Evolutionary conservation across 176 grass and related monocot genomes (phyloP).

Genomic region (Canna indica): DNA sequence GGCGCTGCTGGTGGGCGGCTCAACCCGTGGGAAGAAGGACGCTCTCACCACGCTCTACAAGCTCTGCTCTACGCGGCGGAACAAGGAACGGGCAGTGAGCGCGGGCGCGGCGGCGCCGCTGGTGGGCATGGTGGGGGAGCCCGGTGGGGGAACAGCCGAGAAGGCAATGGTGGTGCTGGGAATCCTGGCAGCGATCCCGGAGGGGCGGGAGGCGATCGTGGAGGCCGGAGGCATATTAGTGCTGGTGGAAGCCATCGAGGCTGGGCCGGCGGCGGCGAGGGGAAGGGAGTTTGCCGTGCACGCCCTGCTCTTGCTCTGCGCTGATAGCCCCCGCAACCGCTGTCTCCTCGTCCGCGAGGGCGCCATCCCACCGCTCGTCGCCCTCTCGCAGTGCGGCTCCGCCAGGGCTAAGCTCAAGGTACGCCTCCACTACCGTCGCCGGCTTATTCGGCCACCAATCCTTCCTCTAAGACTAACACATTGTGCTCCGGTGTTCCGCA

Average conservation of each 20-base stretch:
- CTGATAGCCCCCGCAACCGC: slow-evolving; percentile 55
- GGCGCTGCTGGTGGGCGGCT: slow-evolving; percentile 58
- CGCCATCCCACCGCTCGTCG: slow-evolving; percentile 88
- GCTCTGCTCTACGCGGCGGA: slow-evolving; percentile 66
- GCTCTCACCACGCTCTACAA: slow-evolving; percentile 90
- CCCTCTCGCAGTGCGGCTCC: slow-evolving; percentile 76
- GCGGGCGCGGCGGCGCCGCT: slow-evolving; percentile 63
- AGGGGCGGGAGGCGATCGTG: slow-evolving; percentile 74
- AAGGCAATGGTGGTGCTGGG: slow-evolving; percentile 97
- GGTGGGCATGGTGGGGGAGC: slow-evolving; percentile 57
- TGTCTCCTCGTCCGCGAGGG: slow-evolving; percentile 88
- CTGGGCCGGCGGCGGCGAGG: slow-evolving; percentile 55
- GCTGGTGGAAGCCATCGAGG: slow-evolving; percentile 87
- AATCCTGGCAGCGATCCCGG: slow-evolving; percentile 56
- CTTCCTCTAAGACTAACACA: background rate
- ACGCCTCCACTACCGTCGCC: background rate
- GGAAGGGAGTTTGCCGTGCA: slow-evolving; percentile 88
- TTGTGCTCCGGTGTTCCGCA: slow-evolving; percentile 23
- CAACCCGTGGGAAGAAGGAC: slow-evolving; percentile 90
- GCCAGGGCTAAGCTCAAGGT: slow-evolving; percentile 95
- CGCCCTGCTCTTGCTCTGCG: slow-evolving; percentile 77
- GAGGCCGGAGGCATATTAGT: slow-evolving; percentile 69
- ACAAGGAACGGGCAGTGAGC: slow-evolving; percentile 87
- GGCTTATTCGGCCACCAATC: background rate
- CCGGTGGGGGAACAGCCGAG: slow-evolving; percentile 61